Percentiles rank a stretch among this genome's conserved stretches.
Conservation (phyloP, 2,329 filamentous ascomycete genomes). For the Emmonsia crescens region DNA sequence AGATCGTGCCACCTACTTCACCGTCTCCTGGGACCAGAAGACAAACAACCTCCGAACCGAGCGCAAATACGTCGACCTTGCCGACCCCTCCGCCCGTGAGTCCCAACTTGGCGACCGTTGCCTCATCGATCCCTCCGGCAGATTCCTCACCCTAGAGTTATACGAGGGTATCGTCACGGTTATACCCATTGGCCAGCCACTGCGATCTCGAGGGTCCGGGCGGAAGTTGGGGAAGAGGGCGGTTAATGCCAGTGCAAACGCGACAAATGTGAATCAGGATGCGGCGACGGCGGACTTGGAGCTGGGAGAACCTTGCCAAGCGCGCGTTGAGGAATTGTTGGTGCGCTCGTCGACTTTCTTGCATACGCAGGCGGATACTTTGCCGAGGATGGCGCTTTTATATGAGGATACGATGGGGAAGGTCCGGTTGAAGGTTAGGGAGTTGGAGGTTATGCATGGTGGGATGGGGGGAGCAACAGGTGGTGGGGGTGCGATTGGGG, state of each 20-base stretch:
- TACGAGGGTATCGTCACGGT: slow-evolving; percentile 59
- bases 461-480: slow-evolving; percentile 35
- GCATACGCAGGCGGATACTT: slow-evolving; percentile 40
- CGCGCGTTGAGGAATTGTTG: slow-evolving; percentile 55
- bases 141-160: slow-evolving; percentile 55
- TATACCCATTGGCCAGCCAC: slow-evolving; percentile 43
- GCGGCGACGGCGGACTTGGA: slow-evolving; percentile 34
- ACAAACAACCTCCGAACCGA: slow-evolving; percentile 44
- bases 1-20: slow-evolving; percentile 83
- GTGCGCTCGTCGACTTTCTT: slow-evolving; percentile 57
- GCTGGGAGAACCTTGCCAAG: slow-evolving; percentile 50
- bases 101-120: slow-evolving; percentile 75
- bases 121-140: slow-evolving; percentile 68
- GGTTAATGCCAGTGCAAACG: slow-evolving; percentile 11
- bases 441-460: slow-evolving; percentile 41
- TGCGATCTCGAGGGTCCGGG: slow-evolving; percentile 22
- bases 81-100: slow-evolving; percentile 54
- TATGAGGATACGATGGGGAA: slow-evolving; percentile 52
- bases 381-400: slow-evolving; percentile 53
- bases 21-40: slow-evolving; percentile 65
- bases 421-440: slow-evolving; percentile 44
- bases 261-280: slow-evolving; percentile 11
- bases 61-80: slow-evolving; percentile 49
- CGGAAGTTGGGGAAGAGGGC: background rate
- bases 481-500: slow-evolving; percentile 33